A percentile compares a stretch with the other conserved stretches of the same genome.
Conservation (phyloP, 106 monocot species). For the Dendrobium officinale region DNA sequence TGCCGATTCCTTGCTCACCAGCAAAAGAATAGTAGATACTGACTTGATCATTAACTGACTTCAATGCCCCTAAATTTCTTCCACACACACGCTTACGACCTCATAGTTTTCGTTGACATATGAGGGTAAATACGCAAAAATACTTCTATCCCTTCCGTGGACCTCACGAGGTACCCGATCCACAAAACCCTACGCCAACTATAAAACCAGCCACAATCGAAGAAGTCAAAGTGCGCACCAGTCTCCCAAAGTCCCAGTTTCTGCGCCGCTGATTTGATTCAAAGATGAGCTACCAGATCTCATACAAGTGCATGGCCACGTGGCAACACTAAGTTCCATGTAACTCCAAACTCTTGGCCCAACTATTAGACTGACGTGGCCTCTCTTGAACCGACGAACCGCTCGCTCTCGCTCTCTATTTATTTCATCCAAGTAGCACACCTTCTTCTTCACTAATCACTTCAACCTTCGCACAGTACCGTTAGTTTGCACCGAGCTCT, state of each 20-base stretch:
- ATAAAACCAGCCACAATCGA: not conserved
- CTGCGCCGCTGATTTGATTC: not conserved
- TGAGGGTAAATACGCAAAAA: not conserved
- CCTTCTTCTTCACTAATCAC: no score
- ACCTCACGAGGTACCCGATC: constrained; percentile 9
- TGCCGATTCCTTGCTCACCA: not conserved
- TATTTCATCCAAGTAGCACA: no score
- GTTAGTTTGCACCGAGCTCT: no score
- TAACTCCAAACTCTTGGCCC: no score
- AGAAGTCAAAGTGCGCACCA: no score
- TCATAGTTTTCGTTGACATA: not conserved
- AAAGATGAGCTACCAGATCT: constrained; percentile 45
- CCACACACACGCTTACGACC: not conserved
- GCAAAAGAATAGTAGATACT: not conserved
- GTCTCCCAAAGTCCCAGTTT: not conserved
- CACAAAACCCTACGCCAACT: constrained; percentile 14
- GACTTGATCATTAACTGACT: not conserved
- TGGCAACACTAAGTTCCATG: no score
- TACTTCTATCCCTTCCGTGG: not conserved
- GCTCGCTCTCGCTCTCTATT: no score
- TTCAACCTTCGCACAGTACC: no score
- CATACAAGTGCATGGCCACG: no score
- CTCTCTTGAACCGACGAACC: no score
- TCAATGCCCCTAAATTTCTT: not conserved
- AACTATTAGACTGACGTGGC: no score